Conservation (phyloP, 2,329 filamentous ascomycete genomes). For the Boeremia exigua region DNA sequence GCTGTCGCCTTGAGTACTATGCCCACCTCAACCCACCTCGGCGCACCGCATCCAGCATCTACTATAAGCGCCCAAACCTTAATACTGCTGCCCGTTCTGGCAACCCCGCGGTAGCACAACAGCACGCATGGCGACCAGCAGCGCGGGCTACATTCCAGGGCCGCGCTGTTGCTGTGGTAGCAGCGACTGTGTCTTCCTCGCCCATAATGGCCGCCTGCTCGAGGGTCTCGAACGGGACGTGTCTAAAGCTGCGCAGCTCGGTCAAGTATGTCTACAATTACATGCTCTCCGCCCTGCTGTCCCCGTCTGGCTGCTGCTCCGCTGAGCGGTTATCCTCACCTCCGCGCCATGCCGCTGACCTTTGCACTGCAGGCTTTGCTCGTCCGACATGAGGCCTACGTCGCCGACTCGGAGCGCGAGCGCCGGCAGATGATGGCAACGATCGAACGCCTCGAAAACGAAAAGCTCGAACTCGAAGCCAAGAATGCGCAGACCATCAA, state of each 20-base stretch:
- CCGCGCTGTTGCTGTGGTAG: constrained; percentile 82
- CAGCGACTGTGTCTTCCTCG: constrained; percentile 77
- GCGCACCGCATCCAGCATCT: constrained; percentile 9
- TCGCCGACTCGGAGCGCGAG: constrained; percentile 88
- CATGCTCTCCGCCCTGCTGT: constrained; percentile 36
- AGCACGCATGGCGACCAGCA: constrained; percentile 30
- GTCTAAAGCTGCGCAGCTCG: constrained; percentile 81
- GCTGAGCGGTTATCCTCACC: constrained; percentile 17
- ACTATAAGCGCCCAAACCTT: constrained; percentile 13
- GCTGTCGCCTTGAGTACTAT: constrained; percentile 26
- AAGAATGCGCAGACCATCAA: constrained; percentile 79
- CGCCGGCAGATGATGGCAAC: constrained; percentile 73
- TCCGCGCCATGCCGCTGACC: constrained; percentile 66
- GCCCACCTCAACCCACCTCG: constrained; percentile 18
- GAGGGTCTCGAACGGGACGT: constrained; percentile 87
- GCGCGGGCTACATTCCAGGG: constrained; percentile 39
- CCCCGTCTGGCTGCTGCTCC: constrained; percentile 17
- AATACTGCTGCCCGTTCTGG: constrained; percentile 14
- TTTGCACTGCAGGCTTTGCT: constrained; percentile 81
- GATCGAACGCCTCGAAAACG: constrained; percentile 76
- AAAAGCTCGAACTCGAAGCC: constrained; percentile 73
- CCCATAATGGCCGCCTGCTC: constrained; percentile 78
- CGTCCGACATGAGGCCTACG: constrained; percentile 90
- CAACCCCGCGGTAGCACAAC: constrained; percentile 26
- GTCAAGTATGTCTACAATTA: constrained; percentile 73